These are phyloP conservation scores for Trichoderma sp. DNA, from an alignment of 2,329 filamentous ascomycete species.

Conservation along the genomic window DNA sequence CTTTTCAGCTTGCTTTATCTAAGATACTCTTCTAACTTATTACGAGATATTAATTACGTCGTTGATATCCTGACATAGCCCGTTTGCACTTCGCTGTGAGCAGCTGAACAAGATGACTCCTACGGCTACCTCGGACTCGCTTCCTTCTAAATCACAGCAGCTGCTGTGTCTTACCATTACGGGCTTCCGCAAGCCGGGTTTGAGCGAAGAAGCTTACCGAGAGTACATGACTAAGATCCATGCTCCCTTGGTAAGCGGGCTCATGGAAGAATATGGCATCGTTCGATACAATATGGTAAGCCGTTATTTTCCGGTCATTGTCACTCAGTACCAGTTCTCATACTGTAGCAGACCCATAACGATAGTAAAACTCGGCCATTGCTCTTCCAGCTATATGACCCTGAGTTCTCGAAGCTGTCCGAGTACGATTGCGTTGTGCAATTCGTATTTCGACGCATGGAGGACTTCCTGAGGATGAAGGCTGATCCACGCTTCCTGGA, in stretches of 20 bases:
- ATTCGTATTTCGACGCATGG: conserved; percentile 13
- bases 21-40: background rate
- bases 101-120: background rate
- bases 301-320: background rate
- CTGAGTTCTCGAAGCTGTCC: conserved; percentile 17
- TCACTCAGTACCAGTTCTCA: background rate
- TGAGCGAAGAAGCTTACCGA: conserved; percentile 12
- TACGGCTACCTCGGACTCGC: background rate
- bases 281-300: conserved; percentile 18
- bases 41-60: background rate
- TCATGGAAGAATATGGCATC: conserved; percentile 20
- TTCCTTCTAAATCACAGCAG: background rate
- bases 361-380: conserved; percentile 9
- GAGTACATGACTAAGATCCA: conserved; percentile 20
- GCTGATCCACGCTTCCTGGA: conserved; percentile 17
- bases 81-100: background rate
- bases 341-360: conserved; percentile 14
- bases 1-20: background rate
- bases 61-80: too few relatives aligned
- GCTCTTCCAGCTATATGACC: conserved; percentile 17
- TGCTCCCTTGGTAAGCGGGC: conserved; percentile 8
- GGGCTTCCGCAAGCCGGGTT: conserved; percentile 17
- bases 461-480: conserved; percentile 19
- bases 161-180: conserved; percentile 19
- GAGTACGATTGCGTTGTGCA: conserved; percentile 21